phyloP scores from a whole-genome alignment of 257 asterid genomes.

The Plantago ovata region DNA sequence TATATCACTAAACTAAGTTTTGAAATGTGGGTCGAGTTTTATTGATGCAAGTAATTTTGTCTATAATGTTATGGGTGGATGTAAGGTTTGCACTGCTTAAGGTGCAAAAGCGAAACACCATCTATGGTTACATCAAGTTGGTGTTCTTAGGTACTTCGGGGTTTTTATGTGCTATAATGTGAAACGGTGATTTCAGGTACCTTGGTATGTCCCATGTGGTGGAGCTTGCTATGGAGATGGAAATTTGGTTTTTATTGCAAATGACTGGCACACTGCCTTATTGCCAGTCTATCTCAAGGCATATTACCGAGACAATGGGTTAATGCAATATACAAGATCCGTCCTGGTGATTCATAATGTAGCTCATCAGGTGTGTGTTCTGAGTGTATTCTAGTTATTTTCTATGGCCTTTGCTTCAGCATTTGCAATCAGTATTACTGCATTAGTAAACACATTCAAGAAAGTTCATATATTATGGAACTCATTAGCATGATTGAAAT shows the following conservation, averaged over 20 bases:
- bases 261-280: constrained; percentile 98
- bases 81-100: too few relatives aligned
- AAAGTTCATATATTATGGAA: too few relatives aligned
- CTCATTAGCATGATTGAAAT: too few relatives aligned
- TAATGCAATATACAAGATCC: constrained; percentile 82
- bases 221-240: constrained; percentile 98
- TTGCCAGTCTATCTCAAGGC: constrained; percentile 96
- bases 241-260: constrained; percentile 85
- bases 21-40: neutral
- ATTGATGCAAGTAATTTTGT: too few relatives aligned
- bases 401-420: neutral
- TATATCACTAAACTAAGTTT: constrained; percentile 13
- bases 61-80: too few relatives aligned
- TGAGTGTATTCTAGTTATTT: neutral
- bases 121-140: too few relatives aligned
- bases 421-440: neutral
- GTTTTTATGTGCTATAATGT: constrained; percentile 1
- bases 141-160: too few relatives aligned
- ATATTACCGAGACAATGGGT: constrained; percentile 83
- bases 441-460: too few relatives aligned
- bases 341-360: constrained; percentile 92
- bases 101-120: too few relatives aligned
- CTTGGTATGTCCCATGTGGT: constrained; percentile 98
- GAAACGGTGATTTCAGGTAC: constrained; percentile 49
- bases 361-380: constrained; percentile 90